A percentile compares a stretch with the other conserved stretches of the same genome.
Conservation (phyloP, 257 asterid genomes). For the Petunia axillaris region DNA sequence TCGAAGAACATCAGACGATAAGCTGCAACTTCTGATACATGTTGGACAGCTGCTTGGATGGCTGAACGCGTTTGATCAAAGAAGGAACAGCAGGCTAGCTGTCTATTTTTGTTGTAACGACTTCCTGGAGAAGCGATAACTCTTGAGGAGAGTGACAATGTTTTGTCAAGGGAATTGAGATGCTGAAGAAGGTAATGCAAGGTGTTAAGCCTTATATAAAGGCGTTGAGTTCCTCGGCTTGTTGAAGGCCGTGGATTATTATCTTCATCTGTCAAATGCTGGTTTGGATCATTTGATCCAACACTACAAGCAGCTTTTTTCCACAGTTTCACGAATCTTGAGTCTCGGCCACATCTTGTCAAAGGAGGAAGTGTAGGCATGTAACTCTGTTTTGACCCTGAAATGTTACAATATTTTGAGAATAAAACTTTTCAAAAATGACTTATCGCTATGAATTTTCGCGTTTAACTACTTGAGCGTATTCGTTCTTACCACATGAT, state of each 20-base stretch:
- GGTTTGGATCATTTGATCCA: conserved; percentile 50
- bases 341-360: conserved; percentile 78
- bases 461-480: too few relatives aligned
- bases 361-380: conserved; percentile 88
- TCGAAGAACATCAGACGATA: conserved; percentile 81
- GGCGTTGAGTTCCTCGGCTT: conserved; percentile 96
- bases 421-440: too few relatives aligned
- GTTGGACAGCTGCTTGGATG: conserved; percentile 58
- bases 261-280: conserved; percentile 41
- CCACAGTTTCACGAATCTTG: conserved; percentile 73
- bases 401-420: too few relatives aligned
- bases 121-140: conserved; percentile 48
- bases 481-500: conserved; percentile 65
- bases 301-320: conserved; percentile 73
- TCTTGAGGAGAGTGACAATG: conserved; percentile 55
- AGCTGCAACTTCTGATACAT: conserved; percentile 89
- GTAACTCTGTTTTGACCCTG: conserved; percentile 89
- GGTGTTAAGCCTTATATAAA: conserved; percentile 92
- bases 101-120: conserved; percentile 40
- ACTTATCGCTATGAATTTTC: not conserved
- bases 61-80: conserved; percentile 63
- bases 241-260: conserved; percentile 80
- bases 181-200: conserved; percentile 67
- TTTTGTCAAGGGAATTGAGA: conserved; percentile 63
- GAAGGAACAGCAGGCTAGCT: conserved; percentile 53